Base-by-base conservation (phyloP, 257 asterid species). In the Ajuga chamaepitys region DNA sequence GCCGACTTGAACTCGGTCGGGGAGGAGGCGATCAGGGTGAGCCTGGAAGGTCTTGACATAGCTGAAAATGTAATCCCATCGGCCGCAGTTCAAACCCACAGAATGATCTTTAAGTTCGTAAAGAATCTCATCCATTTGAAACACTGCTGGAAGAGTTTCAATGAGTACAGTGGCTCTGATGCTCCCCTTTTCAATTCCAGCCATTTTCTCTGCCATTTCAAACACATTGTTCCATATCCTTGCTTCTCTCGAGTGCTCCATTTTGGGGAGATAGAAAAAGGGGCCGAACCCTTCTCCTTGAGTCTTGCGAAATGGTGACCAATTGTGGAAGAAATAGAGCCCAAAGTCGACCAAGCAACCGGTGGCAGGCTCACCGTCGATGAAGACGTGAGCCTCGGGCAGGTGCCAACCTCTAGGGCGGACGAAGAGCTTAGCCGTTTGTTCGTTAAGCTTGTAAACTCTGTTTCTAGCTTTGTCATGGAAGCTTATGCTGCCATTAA, bases 31-130 rank as follows among this genome's bases (percentile, higher is more conserved):
- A 8, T 93, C 95, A 0, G 95, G 91, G 65, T 93, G 96, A 5
- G 83, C 77, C 68, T 89, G 99, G 71, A 93, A 93, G 2, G 96
- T 93, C 84, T 93, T 93, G 42, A 93, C 80, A 8, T 89, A 93
- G 91, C 99, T 93, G 81, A 93, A 93, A 38, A 93, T 93, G 64
- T 93, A 93, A 38, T 93, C 99, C 99, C 99, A 93, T 69, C 99
- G 66, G 13, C 99, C 99, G 58, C 97, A 93, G 77, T 93, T 93
- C 70, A 93, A 69, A 0, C 99, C 99, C 9, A 79, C 78, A 4
- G 96, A 87, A 66, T 93, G 99, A 38, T 93, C 95, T 26, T 95
- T 76, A 0, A 89, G 77, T 52, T 93, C 96, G 64, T 93, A 86
- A 0, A 93, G 82, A 54, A 93, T 89, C 55, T 93, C 99, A 32